These are phyloP conservation scores for Penicillium freii DNA, from an alignment of 2,329 filamentous ascomycete species.

Conservation along the genomic window DNA sequence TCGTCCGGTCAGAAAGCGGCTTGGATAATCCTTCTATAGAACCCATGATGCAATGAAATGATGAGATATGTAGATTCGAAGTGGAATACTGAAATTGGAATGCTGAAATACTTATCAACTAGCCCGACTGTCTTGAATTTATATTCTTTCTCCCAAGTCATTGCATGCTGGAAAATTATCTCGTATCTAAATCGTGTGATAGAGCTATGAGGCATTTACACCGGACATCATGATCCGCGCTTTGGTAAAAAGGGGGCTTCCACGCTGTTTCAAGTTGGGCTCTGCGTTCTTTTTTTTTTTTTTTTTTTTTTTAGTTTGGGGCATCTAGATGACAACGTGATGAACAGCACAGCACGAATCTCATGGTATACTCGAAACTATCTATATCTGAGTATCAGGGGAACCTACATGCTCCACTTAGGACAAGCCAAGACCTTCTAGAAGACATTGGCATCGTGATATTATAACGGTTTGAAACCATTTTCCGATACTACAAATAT, in stretches of 20 bases:
- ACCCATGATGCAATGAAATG: neutral
- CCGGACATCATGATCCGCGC: conserved; percentile 2
- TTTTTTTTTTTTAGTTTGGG: neutral
- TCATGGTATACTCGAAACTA: neutral
- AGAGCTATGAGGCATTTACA: conserved; percentile 3
- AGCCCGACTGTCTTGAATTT: neutral
- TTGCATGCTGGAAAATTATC: neutral
- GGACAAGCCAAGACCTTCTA: conserved; percentile 12
- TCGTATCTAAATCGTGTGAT: conserved; percentile 1
- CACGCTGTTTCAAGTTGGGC: neutral
- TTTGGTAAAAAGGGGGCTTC: neutral
- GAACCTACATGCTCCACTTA: neutral
- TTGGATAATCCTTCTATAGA: neutral
- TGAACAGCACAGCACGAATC: neutral
- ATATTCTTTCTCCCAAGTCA: neutral
- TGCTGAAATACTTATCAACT: neutral
- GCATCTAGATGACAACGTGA: neutral
- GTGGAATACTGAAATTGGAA: neutral
- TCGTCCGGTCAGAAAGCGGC: neutral
- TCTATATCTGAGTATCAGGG: neutral
- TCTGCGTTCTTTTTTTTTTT: neutral
- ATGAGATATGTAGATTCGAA: neutral
- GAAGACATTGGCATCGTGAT: conserved; percentile 5
- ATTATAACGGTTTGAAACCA: neutral
- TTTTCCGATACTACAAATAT: neutral